A percentile compares a stretch with the other conserved stretches of the same genome.
These are phyloP conservation scores for Ilex paraguariensis DNA, from an alignment of 305 asterid genomes.

Conservation along the genomic window DNA sequence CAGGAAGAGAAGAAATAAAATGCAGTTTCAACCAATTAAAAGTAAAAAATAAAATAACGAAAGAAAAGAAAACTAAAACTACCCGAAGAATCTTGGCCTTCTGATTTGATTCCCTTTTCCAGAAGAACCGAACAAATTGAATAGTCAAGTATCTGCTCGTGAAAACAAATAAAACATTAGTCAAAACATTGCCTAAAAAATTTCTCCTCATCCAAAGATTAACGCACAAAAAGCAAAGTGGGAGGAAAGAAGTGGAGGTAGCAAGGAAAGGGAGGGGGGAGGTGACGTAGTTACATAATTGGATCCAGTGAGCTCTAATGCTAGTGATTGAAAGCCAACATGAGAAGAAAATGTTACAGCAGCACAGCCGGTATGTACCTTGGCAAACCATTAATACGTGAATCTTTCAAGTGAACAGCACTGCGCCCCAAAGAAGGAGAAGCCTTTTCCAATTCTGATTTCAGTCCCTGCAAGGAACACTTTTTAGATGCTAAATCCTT, in stretches of 20 bases:
- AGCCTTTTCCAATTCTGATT: slow-evolving; percentile 92
- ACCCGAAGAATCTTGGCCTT: slow-evolving; percentile 98
- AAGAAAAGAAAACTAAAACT: slow-evolving; percentile 23
- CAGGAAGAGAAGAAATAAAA: background rate
- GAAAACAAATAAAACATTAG: slow-evolving; percentile 8
- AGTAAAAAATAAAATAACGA: slow-evolving; percentile 7
- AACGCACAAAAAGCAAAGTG: background rate
- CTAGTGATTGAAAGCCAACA: background rate
- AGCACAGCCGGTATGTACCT: slow-evolving; percentile 42
- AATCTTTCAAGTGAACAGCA: slow-evolving; percentile 84
- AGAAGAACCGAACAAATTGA: slow-evolving; percentile 95
- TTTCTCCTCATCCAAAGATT: slow-evolving; percentile 7
- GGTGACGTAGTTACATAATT: background rate
- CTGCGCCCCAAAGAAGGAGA: slow-evolving; percentile 95
- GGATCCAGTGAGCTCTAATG: too few species aligned
- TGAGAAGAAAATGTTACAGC: background rate
- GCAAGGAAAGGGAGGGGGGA: slow-evolving; percentile 12
- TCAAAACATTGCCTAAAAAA: too few species aligned
- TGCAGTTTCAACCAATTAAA: background rate
- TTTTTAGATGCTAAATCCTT: slow-evolving; percentile 4
- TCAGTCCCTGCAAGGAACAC: slow-evolving; percentile 54
- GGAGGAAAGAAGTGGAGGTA: slow-evolving; percentile 5
- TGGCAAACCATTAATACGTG: slow-evolving; percentile 86
- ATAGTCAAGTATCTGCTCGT: slow-evolving; percentile 76
- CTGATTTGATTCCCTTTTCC: slow-evolving; percentile 99